Evolutionary conservation across 2,329 filamentous ascomycete genomes (phyloP).

Genomic region (Botryotinia globosa): DNA sequence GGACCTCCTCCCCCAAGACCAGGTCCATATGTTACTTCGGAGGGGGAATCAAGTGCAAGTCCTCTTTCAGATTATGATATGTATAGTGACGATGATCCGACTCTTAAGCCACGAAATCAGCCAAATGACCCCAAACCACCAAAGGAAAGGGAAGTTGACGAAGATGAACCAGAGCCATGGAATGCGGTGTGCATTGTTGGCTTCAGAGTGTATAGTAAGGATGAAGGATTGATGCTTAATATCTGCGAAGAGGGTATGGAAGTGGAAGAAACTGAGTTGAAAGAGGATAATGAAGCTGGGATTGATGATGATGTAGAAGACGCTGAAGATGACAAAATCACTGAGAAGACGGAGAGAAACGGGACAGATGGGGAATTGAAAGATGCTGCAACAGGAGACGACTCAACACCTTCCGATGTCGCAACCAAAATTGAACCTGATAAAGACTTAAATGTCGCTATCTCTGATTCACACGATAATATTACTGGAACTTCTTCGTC

Average conservation of each 20-base stretch:
- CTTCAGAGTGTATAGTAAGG: constrained; percentile 44
- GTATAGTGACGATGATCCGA: constrained; percentile 58
- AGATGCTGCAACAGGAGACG: neutral
- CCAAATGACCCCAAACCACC: constrained; percentile 26
- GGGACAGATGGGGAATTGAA: neutral
- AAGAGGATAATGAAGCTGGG: constrained; percentile 22
- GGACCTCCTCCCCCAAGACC: constrained; percentile 35
- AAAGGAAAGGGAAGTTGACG: constrained; percentile 32
- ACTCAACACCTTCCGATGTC: neutral
- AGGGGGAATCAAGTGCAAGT: constrained; percentile 57
- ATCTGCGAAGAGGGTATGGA: constrained; percentile 28
- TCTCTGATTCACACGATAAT: neutral
- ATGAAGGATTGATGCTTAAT: constrained; percentile 42
- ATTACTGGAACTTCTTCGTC: neutral
- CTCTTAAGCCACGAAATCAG: constrained; percentile 47
- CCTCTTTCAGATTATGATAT: constrained; percentile 58
- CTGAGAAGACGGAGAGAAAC: constrained; percentile 21
- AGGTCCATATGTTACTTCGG: constrained; percentile 39
- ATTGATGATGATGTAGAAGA: constrained; percentile 31
- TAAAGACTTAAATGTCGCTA: neutral
- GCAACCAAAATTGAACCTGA: neutral
- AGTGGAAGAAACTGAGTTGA: neutral
- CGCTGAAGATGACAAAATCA: constrained; percentile 26
- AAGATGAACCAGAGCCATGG: constrained; percentile 42
- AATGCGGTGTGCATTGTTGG: constrained; percentile 45